phyloP scores from a whole-genome alignment of 129 eudicot species.

The Centaurea solstitialis region DNA sequence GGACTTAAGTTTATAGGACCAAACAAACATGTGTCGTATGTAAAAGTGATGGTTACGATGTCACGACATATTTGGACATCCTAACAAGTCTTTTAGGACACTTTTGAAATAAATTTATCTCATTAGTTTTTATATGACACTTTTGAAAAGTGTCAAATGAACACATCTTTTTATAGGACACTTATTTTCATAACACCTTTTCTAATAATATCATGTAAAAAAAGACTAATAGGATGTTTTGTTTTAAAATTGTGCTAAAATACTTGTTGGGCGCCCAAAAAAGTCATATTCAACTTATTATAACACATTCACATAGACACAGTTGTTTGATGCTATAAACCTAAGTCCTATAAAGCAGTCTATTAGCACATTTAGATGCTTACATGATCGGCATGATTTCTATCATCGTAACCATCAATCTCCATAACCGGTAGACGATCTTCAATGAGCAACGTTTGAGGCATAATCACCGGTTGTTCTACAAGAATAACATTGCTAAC shows the following conservation, averaged over 20 bases:
- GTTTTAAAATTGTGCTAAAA: not conserved
- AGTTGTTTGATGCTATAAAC: not conserved
- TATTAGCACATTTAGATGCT: not conserved
- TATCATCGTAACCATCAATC: conserved; percentile 23
- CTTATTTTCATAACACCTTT: not conserved
- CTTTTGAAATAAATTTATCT: not conserved
- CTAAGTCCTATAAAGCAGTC: not conserved
- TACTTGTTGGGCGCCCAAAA: not conserved
- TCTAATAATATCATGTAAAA: not conserved
- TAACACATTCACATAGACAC: not conserved
- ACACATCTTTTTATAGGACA: not conserved
- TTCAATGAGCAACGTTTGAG: conserved; percentile 26
- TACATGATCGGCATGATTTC: conserved; percentile 32
- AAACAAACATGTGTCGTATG: not conserved
- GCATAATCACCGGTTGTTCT: conserved; percentile 29
- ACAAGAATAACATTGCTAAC: conserved; percentile 52
- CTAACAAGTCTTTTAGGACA: not conserved
- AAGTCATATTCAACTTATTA: not conserved
- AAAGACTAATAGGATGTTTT: not conserved
- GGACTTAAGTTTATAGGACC: not conserved
- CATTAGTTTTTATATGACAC: not conserved
- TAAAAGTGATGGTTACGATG: not conserved
- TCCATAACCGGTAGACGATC: conserved; percentile 44
- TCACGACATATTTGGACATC: not conserved
- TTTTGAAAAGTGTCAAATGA: too few species aligned